Evolutionary conservation across 345 rosid species (phyloP), one percentile per base, ranked within the genome.

Genomic region (Durio zibethinus): DNA sequence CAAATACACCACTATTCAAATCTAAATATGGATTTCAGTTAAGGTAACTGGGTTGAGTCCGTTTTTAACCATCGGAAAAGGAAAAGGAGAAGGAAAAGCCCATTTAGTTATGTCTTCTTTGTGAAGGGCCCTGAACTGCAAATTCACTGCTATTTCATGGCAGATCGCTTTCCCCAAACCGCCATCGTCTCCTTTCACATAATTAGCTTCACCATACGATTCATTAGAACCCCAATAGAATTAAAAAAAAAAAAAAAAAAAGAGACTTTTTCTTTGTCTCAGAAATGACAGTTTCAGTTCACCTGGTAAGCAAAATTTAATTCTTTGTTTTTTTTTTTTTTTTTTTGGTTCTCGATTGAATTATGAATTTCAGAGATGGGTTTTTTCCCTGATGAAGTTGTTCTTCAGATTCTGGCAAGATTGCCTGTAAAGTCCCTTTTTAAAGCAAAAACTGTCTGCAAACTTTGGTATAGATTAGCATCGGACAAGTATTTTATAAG

Each of bases 351-450:
- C 53, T 12, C 40, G 20, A 57, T 77, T 68, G 21, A 21, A 1
- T 73, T 25, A 83, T 84, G 92, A 77, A 80, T 62, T 81, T 66
- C 27, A 78, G 83, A 80, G 77, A 33, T 81, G 84, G 59, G 72
- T 62, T 74, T 81, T 79, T 88, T 93, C 61, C 97, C 97, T 7
- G 97, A 90, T 76, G 97, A 91, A 76, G 90, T 91, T 31, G n/a
- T 90, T 61, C 80, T 88, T 40, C 90, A 86, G 71, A 90, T 94
- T 47, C 93, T 93, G 31, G 85, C 90, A 0, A 85, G 98, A 81
- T 82, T 94, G 85, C 99, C 98, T 52, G 85, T 88, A 25, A 93
- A 91, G 82, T 82, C 91, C 2, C 85, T 94, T 10, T 85, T 88
- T 78, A 85, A 89, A 71, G 85, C 90, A 36, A 93, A 86, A 87